Evolutionary conservation across 306 rosid genomes (phyloP), one percentile per base, ranked within the genome.

Genomic region (Echinosophora koreensis): DNA sequence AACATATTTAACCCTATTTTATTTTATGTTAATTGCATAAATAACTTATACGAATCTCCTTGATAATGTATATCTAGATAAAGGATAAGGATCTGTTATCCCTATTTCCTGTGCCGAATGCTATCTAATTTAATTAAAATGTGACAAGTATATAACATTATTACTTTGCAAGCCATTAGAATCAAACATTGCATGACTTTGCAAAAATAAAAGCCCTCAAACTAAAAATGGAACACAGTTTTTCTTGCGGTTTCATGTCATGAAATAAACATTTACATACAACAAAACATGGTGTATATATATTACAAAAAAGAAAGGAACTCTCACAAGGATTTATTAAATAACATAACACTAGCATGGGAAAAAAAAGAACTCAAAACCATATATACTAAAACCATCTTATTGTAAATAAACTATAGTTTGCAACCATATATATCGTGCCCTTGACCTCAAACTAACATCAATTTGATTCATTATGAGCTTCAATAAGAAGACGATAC

Each of bases 401-500:
- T 47, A 3, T 46, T 2, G 52, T 12, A 46, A 46, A 11, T 46
- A 46, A 46, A 12, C 12, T 13, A 35, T 35, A 13, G 15, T 46
- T 46, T 46, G 52, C 15, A 46, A 13, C 14, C n/a, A n/a, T n/a
- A n/a, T 15, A 46, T 46, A 46, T 12, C 14, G 4, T 11, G n/a
- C n/a, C 0, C 16, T 47, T 4, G n/a, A n/a, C n/a, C n/a, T n/a
- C n/a, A n/a, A n/a, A n/a, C n/a, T n/a, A 14, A 50, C 17, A 14
- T 6, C 44, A 15, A 15, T 41, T 37, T 16, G 35, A 38, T 22
- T 59, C 66, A 6, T 18, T 66, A 8, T 37, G 35, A 27, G 11
- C 30, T 27, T 44, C 38, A 13, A 18, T 56, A 5, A 17, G 58
- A 63, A 75, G 64, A 6, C 80, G 86, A 69, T 58, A 55, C 1